Evolutionary conservation across 208 protist genomes (phyloP), one percentile per base, ranked within the genome.

Genomic region (Zelonia costaricensis): DNA sequence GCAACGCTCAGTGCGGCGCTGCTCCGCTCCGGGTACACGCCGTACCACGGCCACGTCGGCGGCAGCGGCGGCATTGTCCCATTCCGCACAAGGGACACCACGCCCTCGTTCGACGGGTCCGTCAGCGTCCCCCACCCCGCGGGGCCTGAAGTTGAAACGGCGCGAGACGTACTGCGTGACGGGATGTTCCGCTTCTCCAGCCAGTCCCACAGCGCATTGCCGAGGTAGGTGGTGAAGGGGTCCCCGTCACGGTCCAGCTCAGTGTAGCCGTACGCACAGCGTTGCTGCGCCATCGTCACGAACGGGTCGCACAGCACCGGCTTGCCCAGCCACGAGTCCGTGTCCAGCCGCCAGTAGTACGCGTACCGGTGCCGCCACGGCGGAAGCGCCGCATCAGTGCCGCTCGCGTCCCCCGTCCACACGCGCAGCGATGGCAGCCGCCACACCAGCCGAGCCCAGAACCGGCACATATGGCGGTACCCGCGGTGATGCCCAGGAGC

Each of bases 281-380:
- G 57, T 33, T 54, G 43, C 31, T 1, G 16, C 45, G 42, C 16
- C 57, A 63, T 63, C 30, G 30, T 38, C 15, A 25, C 57, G 38
- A 63, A 53, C 1, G 57, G 57, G 33, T 54, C 57, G 22, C 57
- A 63, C 22, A 33, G 18, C 6, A 63, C 8, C 2, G 57, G 45
- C 4, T 25, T 28, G 45, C 28, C 25, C 35, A 63, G 45, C 28
- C 22, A 54, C 42, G 57, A 63, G 45, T 63, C 57, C 12, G 57
- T 63, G 57, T 63, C 57, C 30, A 63, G 57, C 20, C 57, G 57
- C 12, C 47, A 23, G 57, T 63, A 63, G 45, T 63, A 63, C 33
- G 57, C 10, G 36, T 63, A 63, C 13, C 57, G 57, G 45, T 25
- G 53, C 15, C 45, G 57, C 57, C 57, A 63, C 57, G 57, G 57